phyloP scores from a whole-genome alignment of 805 yeast genomes.

The Candida pini region DNA sequence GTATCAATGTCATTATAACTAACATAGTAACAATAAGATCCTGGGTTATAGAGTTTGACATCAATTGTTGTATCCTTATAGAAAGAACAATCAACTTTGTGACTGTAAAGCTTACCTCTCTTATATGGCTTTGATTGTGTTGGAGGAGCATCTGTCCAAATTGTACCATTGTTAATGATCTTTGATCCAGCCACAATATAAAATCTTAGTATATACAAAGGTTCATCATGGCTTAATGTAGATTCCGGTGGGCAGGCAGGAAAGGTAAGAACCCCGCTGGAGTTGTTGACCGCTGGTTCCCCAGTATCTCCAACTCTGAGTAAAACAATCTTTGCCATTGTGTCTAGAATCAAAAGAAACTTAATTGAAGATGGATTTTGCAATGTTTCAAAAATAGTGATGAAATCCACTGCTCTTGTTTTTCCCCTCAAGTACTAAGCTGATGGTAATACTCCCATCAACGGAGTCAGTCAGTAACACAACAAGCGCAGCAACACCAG shows the following conservation, averaged over 20 bases:
- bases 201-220: slow-evolving; percentile 47
- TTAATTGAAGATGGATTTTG: too few species aligned
- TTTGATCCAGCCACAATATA: slow-evolving; percentile 71
- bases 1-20: slow-evolving; percentile 40
- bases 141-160: slow-evolving; percentile 71
- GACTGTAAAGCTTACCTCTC: slow-evolving; percentile 50
- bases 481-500: too few species aligned
- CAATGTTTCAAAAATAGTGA: too few species aligned
- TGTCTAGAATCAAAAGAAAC: not conserved
- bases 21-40: slow-evolving; percentile 72
- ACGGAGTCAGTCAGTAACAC: too few species aligned
- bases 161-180: slow-evolving; percentile 61
- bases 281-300: slow-evolving; percentile 34
- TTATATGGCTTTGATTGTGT: slow-evolving; percentile 37
- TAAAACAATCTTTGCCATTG: slow-evolving; percentile 35
- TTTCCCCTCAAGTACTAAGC: too few species aligned
- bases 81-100: slow-evolving; percentile 50
- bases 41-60: slow-evolving; percentile 63
- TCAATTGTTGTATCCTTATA: slow-evolving; percentile 57
- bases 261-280: slow-evolving; percentile 45
- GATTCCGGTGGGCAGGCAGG: slow-evolving; percentile 39
- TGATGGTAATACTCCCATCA: too few species aligned
- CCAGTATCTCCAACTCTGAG: slow-evolving; percentile 44
- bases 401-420: not conserved
- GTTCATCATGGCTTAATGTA: slow-evolving; percentile 27